These are phyloP conservation scores for Echinochloa phyllopogon DNA, from an alignment of 176 grass and related monocot species.

Conservation along the genomic window DNA sequence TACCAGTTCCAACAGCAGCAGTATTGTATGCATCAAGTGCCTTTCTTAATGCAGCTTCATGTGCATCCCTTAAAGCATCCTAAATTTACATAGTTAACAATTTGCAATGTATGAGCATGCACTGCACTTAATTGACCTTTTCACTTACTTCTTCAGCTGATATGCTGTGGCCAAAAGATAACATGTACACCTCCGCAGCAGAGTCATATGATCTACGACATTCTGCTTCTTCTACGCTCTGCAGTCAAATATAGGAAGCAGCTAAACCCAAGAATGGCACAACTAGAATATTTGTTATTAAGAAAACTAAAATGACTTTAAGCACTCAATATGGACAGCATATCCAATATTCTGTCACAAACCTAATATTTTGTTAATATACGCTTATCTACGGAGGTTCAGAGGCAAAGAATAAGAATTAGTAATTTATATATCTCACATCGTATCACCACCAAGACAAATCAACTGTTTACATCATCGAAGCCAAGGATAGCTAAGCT, in stretches of 20 bases:
- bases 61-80: slow-evolving; percentile 71
- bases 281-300: slow-evolving; percentile 10
- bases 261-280: slow-evolving; percentile 27
- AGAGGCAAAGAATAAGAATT: background rate
- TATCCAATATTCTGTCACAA: background rate
- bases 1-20: slow-evolving; percentile 68
- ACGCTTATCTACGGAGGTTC: background rate
- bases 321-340: background rate
- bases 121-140: background rate
- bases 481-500: background rate
- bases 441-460: background rate
- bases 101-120: background rate
- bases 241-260: slow-evolving; percentile 34
- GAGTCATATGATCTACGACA: slow-evolving; percentile 73
- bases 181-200: slow-evolving; percentile 64
- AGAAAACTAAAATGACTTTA: background rate
- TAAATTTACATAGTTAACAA: slow-evolving; percentile 37
- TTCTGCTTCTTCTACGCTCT: slow-evolving; percentile 86
- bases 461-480: background rate
- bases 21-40: slow-evolving; percentile 63
- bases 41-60: slow-evolving; percentile 70
- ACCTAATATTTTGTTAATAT: slow-evolving; percentile 12
- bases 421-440: background rate
- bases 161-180: slow-evolving; percentile 58
- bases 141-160: slow-evolving; percentile 72